phyloP scores from a whole-genome alignment of 352 stramenopile species.

The Phytophthora boehmeriae region DNA sequence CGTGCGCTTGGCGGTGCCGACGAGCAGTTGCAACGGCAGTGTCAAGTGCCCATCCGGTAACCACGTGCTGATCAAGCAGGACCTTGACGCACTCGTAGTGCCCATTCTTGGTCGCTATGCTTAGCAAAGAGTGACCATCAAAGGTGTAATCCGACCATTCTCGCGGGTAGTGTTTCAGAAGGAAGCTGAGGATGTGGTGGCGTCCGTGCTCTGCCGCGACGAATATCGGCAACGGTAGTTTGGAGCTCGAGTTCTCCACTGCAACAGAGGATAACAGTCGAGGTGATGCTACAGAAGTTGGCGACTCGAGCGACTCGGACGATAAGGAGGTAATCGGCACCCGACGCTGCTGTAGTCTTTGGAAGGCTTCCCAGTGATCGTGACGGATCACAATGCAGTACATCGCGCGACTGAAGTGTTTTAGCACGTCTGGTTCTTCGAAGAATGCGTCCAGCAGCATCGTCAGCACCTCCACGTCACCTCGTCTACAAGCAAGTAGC shows the following conservation, averaged over 20 bases:
- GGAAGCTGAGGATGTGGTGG: slow-evolving; percentile 53
- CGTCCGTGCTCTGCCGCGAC: slow-evolving; percentile 62
- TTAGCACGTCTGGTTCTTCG: slow-evolving; percentile 43
- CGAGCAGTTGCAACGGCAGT: slow-evolving; percentile 57
- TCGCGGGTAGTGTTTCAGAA: slow-evolving; percentile 39
- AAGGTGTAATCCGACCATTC: slow-evolving; percentile 58
- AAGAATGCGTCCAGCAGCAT: slow-evolving; percentile 72
- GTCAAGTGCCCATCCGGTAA: slow-evolving; percentile 40
- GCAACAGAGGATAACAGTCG: slow-evolving; percentile 23
- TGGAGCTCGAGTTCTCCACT: slow-evolving; percentile 32
- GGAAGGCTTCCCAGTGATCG: slow-evolving; percentile 69
- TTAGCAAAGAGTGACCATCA: slow-evolving; percentile 65
- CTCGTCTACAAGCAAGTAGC: slow-evolving; percentile 61
- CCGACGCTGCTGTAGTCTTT: slow-evolving; percentile 49
- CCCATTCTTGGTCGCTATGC: slow-evolving; percentile 62
- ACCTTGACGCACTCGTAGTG: slow-evolving; percentile 76
- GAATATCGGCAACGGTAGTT: slow-evolving; percentile 61
- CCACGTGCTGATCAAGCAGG: slow-evolving; percentile 44
- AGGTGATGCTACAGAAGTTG: slow-evolving; percentile 15
- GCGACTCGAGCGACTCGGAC: slow-evolving; percentile 31
- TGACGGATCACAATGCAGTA: slow-evolving; percentile 71
- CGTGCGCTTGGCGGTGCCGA: slow-evolving; percentile 60
- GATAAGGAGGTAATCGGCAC: slow-evolving; percentile 31
- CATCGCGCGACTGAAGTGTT: slow-evolving; percentile 63
- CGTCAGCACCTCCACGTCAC: slow-evolving; percentile 53